Conservation (phyloP, 352 stramenopile species). For the Phytophthora brassicae region DNA sequence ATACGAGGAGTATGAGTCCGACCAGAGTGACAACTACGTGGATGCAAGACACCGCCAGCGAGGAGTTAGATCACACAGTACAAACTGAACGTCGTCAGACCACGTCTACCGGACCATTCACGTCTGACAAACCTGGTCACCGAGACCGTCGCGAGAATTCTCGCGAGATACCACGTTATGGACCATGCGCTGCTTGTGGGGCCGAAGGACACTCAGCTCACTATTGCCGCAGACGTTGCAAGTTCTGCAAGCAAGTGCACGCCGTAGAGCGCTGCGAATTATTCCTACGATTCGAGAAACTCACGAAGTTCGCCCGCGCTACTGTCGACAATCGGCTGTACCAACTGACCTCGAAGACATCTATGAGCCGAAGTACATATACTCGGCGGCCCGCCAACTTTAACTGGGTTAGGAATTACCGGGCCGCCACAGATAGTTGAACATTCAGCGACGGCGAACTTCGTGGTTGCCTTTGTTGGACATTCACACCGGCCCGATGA, state of each 20-base stretch:
- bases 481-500: no score
- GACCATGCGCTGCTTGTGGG: background rate
- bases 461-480: no score
- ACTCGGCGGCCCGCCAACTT: conserved; percentile 7
- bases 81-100: no score
- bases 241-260: conserved; percentile 3
- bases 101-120: no score
- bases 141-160: no score
- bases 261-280: background rate
- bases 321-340: background rate
- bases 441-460: background rate
- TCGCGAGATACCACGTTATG: background rate
- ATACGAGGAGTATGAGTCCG: no score
- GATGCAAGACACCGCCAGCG: no score
- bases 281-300: conserved; percentile 6
- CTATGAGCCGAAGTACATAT: no score
- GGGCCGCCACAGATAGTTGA: conserved; percentile 13
- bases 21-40: no score
- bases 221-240: background rate
- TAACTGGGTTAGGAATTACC: conserved; percentile 9
- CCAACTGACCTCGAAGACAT: no score
- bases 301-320: background rate
- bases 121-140: no score
- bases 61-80: no score
- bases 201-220: background rate